Evolutionary conservation across 306 rosid genomes (phyloP).

Genomic region (Lathyrus tuberosus): DNA sequence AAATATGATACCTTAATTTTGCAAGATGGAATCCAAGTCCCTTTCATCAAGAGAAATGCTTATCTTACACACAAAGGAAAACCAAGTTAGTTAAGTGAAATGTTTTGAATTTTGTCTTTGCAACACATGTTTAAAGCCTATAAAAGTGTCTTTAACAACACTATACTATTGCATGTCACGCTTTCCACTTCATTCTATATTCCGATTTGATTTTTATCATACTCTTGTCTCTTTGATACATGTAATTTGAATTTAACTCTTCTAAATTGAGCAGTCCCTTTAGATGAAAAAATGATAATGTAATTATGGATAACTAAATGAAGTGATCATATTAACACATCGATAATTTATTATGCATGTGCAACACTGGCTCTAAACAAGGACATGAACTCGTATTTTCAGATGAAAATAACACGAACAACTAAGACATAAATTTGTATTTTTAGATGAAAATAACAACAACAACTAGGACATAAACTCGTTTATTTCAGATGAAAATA

Average conservation of each 20-base stretch:
- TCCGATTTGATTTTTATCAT: background rate
- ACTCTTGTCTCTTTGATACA: background rate
- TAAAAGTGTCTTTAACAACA: background rate
- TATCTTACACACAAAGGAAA: slow-evolving; percentile 35
- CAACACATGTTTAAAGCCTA: background rate
- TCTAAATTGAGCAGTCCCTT: background rate
- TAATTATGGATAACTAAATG: too few relatives aligned
- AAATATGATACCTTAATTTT: background rate
- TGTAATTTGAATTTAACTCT: background rate
- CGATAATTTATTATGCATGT: too few relatives aligned
- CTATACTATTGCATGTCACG: slow-evolving; percentile 22
- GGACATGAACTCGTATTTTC: too few relatives aligned
- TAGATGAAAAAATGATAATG: too few relatives aligned
- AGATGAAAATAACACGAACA: too few relatives aligned
- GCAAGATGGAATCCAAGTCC: slow-evolving; percentile 33
- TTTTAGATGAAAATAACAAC: too few relatives aligned
- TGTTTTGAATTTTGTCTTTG: background rate
- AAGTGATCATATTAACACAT: too few relatives aligned
- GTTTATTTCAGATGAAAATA: too few relatives aligned
- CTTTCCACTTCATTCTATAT: slow-evolving; percentile 27
- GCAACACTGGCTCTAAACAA: too few relatives aligned
- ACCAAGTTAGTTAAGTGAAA: background rate
- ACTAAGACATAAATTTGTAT: too few relatives aligned
- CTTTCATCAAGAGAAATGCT: slow-evolving; percentile 43
- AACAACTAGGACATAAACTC: too few relatives aligned